phyloP scores from a whole-genome alignment of 495 filamentous ascomycete genomes.

The Tetracladium marchalianum region DNA sequence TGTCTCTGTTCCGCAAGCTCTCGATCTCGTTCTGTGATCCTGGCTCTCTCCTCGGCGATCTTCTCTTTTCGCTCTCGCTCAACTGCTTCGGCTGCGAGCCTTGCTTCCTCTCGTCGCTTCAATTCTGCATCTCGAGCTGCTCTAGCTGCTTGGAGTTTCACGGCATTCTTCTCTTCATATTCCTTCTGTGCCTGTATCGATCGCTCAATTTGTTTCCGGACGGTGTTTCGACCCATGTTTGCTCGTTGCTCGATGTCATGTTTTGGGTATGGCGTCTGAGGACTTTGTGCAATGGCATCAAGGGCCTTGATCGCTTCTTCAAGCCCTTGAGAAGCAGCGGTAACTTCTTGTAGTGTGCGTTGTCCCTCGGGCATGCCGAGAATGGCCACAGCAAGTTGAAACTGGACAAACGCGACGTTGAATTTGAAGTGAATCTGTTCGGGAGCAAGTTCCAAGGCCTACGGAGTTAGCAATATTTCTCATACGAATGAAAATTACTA shows the following conservation, averaged over 20 bases:
- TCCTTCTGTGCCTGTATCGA: slow-evolving; percentile 74
- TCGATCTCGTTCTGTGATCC: slow-evolving; percentile 66
- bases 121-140: slow-evolving; percentile 69
- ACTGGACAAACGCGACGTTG: slow-evolving; percentile 95
- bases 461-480: slow-evolving; percentile 17
- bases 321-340: slow-evolving; percentile 64
- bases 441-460: slow-evolving; percentile 68
- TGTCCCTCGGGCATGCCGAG: slow-evolving; percentile 64
- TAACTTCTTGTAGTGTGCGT: slow-evolving; percentile 57
- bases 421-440: slow-evolving; percentile 88
- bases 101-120: slow-evolving; percentile 60
- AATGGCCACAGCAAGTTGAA: slow-evolving; percentile 79
- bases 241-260: slow-evolving; percentile 87
- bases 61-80: slow-evolving; percentile 62
- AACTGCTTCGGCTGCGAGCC: slow-evolving; percentile 50
- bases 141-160: slow-evolving; percentile 66
- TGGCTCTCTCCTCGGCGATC: slow-evolving; percentile 72
- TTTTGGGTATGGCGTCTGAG: slow-evolving; percentile 83
- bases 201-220: slow-evolving; percentile 80
- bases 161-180: slow-evolving; percentile 88
- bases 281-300: slow-evolving; percentile 66
- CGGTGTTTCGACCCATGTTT: slow-evolving; percentile 92
- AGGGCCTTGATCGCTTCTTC: slow-evolving; percentile 79
- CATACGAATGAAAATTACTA: slow-evolving; percentile 7
- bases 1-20: slow-evolving; percentile 56